Evolutionary conservation across 2,329 filamentous ascomycete genomes (phyloP).

Genomic region (Elsinoe australis): DNA sequence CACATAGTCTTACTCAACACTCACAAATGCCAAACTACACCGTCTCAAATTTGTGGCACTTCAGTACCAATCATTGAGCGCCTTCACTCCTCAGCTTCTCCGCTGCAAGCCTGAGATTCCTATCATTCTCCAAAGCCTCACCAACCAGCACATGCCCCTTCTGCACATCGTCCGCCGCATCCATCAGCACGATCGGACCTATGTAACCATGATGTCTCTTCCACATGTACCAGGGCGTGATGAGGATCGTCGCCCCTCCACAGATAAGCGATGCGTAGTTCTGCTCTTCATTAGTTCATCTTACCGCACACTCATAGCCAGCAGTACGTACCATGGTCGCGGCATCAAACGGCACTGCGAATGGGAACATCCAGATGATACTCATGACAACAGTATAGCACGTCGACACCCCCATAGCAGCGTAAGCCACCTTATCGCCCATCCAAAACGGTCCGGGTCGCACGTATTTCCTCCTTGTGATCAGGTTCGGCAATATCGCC

Average conservation of each 20-base stretch:
- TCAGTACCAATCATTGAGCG: too few species aligned
- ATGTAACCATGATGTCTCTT: constrained; percentile 34
- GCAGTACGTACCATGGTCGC: constrained; percentile 42
- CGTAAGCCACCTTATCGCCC: constrained; percentile 39
- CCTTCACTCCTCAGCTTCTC: constrained; percentile 3
- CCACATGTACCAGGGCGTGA: constrained; percentile 40
- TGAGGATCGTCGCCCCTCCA: constrained; percentile 45
- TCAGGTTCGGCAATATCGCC: constrained; percentile 27
- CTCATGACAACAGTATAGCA: constrained; percentile 50
- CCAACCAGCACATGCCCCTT: constrained; percentile 21
- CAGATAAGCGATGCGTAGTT: constrained; percentile 49
- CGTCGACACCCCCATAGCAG: constrained; percentile 48
- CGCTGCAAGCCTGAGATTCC: not conserved
- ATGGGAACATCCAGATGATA: constrained; percentile 53
- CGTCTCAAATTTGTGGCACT: too few species aligned
- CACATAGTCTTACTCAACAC: too few species aligned
- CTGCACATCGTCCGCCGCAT: constrained; percentile 25
- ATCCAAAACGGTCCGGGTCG: constrained; percentile 51
- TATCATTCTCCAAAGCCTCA: constrained; percentile 11
- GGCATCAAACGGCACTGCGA: constrained; percentile 40
- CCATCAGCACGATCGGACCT: constrained; percentile 29
- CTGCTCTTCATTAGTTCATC: not conserved
- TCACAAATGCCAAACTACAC: too few species aligned
- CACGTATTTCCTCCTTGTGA: constrained; percentile 32
- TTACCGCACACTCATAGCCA: too few species aligned